Conservation (phyloP, 768 basidiomycete genomes). For the Myochromella boudieri region DNA sequence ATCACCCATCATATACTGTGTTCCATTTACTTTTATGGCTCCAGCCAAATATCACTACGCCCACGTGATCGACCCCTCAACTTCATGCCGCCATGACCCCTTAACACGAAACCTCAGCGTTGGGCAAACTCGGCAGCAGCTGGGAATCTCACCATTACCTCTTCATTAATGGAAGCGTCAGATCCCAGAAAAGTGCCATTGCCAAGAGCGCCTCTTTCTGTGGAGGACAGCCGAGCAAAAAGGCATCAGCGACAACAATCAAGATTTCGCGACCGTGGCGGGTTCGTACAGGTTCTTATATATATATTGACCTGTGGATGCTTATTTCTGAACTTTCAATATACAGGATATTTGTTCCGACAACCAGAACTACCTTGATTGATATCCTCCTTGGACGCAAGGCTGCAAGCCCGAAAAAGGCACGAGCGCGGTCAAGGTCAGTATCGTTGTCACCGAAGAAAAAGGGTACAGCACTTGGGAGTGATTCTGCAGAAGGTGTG, state of each 20-base stretch:
- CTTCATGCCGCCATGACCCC: not conserved
- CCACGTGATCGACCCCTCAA: conserved; percentile 8
- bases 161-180: not conserved
- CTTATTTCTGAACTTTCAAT: not conserved
- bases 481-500: not conserved
- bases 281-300: conserved; percentile 35
- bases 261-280: conserved; percentile 67
- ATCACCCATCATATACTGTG: no score
- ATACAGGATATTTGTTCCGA: conserved; percentile 21
- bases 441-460: conserved; percentile 30
- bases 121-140: conserved; percentile 1
- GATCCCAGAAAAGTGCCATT: not conserved
- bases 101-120: not conserved
- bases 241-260: conserved; percentile 64
- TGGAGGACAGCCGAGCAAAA: conserved; percentile 60
- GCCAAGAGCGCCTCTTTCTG: conserved; percentile 19
- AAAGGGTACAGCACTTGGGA: not conserved
- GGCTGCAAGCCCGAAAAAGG: conserved; percentile 43
- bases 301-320: no score
- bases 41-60: conserved; percentile 8
- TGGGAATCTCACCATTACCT: no score
- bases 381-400: conserved; percentile 21
- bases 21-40: conserved; percentile 1
- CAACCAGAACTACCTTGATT: conserved; percentile 18
- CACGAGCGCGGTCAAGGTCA: conserved; percentile 21